Conservation (phyloP, 306 rosid species). For the Vachellia collinsii region DNA sequence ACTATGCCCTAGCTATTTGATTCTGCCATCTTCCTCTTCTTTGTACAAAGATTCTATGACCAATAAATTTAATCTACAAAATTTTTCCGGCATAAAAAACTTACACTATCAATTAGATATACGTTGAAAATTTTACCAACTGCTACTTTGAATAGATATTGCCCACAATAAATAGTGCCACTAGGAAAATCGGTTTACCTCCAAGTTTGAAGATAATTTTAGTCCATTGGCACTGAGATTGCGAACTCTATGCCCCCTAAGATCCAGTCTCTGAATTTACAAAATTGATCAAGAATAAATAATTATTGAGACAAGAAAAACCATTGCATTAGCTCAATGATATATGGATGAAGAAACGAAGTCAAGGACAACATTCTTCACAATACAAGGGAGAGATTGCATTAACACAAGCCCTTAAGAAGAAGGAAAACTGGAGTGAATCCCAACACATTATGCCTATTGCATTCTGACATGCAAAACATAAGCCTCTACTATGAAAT, state of each 20-base stretch:
- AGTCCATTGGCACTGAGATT: constrained; percentile 89
- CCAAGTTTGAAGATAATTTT: constrained; percentile 90
- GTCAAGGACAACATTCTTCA: constrained; percentile 9
- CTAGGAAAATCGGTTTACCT: constrained; percentile 59
- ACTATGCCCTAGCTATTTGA: background rate
- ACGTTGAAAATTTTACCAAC: background rate
- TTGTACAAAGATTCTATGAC: background rate
- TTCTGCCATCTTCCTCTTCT: background rate
- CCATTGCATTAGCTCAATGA: constrained; percentile 27
- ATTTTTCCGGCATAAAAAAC: background rate
- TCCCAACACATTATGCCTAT: constrained; percentile 14
- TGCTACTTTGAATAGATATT: constrained; percentile 3
- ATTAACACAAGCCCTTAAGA: constrained; percentile 2
- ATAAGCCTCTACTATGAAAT: constrained; percentile 20
- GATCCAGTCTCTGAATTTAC: constrained; percentile 84
- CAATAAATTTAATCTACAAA: background rate
- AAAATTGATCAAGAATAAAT: constrained; percentile 38
- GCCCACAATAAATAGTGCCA: constrained; percentile 18
- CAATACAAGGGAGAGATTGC: constrained; percentile 27
- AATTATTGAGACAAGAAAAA: background rate
- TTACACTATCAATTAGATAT: background rate
- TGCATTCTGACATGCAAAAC: constrained; percentile 10
- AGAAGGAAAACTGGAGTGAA: background rate
- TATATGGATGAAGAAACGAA: constrained; percentile 12
- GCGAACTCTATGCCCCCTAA: constrained; percentile 93